Conservation (phyloP, 2,329 filamentous ascomycete species). For the Apiospora kogelbergensis region DNA sequence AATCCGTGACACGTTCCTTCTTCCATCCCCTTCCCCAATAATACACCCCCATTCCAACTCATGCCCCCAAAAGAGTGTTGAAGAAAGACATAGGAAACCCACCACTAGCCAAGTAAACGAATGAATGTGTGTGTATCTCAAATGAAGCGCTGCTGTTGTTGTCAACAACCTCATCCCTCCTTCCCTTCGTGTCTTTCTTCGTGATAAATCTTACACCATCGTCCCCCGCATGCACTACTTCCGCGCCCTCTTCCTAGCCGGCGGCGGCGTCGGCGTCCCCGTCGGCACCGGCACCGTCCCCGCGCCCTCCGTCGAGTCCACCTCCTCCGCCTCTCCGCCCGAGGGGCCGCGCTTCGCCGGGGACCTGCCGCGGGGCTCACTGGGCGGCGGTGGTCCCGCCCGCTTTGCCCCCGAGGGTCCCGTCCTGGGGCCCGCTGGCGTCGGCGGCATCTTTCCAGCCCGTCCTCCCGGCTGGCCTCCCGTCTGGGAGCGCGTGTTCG, state of each 20-base stretch:
- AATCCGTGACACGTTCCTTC: neutral
- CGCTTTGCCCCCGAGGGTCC: too few relatives aligned
- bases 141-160: neutral
- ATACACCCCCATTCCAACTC: neutral
- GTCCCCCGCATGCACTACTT: neutral
- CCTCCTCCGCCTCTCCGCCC: neutral
- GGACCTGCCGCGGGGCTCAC: too few relatives aligned
- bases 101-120: neutral
- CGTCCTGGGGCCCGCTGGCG: too few relatives aligned
- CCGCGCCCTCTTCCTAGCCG: too few relatives aligned
- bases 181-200: neutral
- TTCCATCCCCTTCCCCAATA: neutral
- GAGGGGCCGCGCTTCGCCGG: too few relatives aligned
- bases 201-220: neutral
- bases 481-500: too few relatives aligned
- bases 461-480: too few relatives aligned
- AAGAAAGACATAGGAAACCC: neutral
- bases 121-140: neutral
- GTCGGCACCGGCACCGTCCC: too few relatives aligned
- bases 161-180: neutral
- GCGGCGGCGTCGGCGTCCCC: too few relatives aligned
- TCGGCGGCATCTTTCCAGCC: too few relatives aligned
- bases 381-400: too few relatives aligned
- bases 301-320: too few relatives aligned
- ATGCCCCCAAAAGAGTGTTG: neutral